These are phyloP conservation scores for barley (Hordeum vulgare) DNA, from an alignment of 176 grass and related monocot genomes.

Conservation along the genomic window DNA sequence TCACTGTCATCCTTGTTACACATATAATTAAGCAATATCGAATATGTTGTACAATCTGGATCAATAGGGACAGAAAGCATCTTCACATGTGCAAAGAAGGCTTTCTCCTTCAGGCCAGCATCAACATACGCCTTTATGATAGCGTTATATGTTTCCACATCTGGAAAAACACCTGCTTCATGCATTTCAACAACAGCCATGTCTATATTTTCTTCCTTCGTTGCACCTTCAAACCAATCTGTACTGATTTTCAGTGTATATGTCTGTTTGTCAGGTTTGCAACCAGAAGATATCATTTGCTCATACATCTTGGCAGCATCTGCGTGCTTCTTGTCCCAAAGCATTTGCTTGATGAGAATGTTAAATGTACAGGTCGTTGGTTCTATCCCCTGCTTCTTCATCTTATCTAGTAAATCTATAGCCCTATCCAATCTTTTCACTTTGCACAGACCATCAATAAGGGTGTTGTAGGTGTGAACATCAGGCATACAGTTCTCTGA, in stretches of 20 bases:
- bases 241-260: neutral
- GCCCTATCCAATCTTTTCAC: neutral
- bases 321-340: neutral
- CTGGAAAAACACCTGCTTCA: neutral
- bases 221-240: neutral
- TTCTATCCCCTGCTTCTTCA: neutral
- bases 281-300: neutral
- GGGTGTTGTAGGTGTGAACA: conserved; percentile 18
- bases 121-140: neutral
- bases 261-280: neutral
- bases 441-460: conserved; percentile 25
- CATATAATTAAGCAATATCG: neutral
- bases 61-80: neutral
- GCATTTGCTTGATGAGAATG: neutral
- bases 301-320: neutral
- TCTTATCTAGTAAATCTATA: conserved; percentile 13
- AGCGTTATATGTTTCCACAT: neutral
- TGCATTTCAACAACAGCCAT: neutral
- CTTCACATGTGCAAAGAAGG: neutral
- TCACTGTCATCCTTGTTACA: neutral
- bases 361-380: neutral
- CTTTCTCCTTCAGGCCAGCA: neutral
- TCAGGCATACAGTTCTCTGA: neutral
- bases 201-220: neutral
- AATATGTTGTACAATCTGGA: neutral